Base-by-base conservation (phyloP, 495 filamentous ascomycete genomes). In the Letharia lupina region DNA sequence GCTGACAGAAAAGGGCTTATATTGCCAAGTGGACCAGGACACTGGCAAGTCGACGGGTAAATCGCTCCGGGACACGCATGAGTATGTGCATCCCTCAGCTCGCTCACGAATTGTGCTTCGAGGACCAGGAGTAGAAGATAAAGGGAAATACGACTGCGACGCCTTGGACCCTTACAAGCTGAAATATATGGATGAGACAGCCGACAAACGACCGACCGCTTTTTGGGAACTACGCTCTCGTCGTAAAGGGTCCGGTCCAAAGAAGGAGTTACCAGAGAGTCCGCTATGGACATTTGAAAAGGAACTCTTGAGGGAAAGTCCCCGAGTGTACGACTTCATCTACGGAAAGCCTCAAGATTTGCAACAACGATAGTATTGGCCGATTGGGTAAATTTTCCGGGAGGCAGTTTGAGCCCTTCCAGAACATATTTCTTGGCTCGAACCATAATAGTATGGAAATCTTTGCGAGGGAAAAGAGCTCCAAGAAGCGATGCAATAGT, bases 41-140 rank as follows among this genome's bases (percentile, higher is more conserved):
- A 68, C 71, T 2, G 69, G 67, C 20, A 23, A 52, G 20, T 12
- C 62, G 16, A 73, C 69, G 4, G 20, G 48, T 2, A 61, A 63
- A 42, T 39, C 33, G 31, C 57, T 73, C 4, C 56, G 64, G 33
- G 58, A 73, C 12, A 73, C 71, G n/a, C 69, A 71, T 37, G 71
- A 73, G 61, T 71, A 70, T 50, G 60, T 73, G 1, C 71, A 73
- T 59, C 62, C 71, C 23, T 71, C 69, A 28, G 67, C 58, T 48
- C 70, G 71, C 45, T 59, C 67, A 13, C 62, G 71, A 39, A 69
- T 65, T n/a, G 60, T 33, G 28, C 61, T 63, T 2, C 31, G 61
- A 41, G 71, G 67, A 47, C 69, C 69, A 35, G 71, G 69, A 16
- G 59, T 63, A 35, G 65, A 68, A 40, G 71, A 71, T 61, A 56